phyloP scores from a whole-genome alignment of 768 basidiomycete species.

The Pholiota conissans region DNA sequence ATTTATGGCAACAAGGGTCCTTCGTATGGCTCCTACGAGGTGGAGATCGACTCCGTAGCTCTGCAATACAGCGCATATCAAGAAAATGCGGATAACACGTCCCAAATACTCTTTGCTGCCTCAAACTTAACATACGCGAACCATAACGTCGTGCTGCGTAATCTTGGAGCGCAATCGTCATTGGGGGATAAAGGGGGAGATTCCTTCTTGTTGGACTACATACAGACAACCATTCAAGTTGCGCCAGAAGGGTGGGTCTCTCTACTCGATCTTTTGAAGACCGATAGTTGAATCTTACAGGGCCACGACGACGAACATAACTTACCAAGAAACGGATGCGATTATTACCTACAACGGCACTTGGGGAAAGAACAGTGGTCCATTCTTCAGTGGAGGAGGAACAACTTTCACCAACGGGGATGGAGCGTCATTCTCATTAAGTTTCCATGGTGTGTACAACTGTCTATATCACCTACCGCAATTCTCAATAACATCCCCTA shows the following conservation, averaged over 20 bases:
- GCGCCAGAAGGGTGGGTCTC: slow-evolving; percentile 41
- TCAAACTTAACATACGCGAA: slow-evolving; percentile 36
- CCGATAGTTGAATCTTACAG: slow-evolving; percentile 18
- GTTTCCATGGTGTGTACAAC: slow-evolving; percentile 36
- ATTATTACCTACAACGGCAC: slow-evolving; percentile 38
- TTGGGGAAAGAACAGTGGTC: slow-evolving; percentile 43
- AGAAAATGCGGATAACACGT: slow-evolving; percentile 25
- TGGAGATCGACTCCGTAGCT: slow-evolving; percentile 33
- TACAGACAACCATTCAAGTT: slow-evolving; percentile 40
- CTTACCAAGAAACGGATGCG: slow-evolving; percentile 39
- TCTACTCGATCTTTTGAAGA: neutral
- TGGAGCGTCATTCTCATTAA: slow-evolving; percentile 36
- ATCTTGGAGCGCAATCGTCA: slow-evolving; percentile 33
- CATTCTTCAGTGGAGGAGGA: slow-evolving; percentile 45
- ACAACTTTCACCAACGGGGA: slow-evolving; percentile 42
- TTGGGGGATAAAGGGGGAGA: slow-evolving; percentile 35
- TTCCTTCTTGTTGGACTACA: slow-evolving; percentile 41
- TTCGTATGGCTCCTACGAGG: slow-evolving; percentile 40
- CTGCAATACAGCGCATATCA: slow-evolving; percentile 32
- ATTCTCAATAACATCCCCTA: neutral
- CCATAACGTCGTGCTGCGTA: slow-evolving; percentile 40
- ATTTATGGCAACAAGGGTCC: slow-evolving; percentile 44
- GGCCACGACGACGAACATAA: slow-evolving; percentile 40
- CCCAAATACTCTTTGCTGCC: slow-evolving; percentile 33
- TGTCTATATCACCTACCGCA: neutral